Evolutionary conservation across 192 early-diverging fungal genomes (phyloP).

Genomic region (Backusella parvicylindrica): DNA sequence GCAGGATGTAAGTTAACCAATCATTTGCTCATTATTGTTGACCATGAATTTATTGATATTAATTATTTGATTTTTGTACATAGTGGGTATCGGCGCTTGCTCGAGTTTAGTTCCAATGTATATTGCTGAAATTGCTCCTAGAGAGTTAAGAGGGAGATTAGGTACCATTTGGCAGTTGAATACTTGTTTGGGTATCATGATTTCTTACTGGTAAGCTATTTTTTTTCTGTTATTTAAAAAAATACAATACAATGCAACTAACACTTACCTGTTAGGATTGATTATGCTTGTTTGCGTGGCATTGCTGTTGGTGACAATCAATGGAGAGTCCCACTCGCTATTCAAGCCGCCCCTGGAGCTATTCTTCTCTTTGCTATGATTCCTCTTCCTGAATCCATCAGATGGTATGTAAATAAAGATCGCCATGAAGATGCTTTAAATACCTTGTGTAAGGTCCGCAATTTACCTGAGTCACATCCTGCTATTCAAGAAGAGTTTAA

Average conservation of each 20-base stretch:
- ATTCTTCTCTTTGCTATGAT: neutral
- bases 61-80: neutral
- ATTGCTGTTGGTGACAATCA: neutral
- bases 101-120: constrained; percentile 23
- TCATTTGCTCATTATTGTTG: neutral
- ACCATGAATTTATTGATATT: neutral
- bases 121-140: constrained; percentile 29
- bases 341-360: constrained; percentile 66
- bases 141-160: constrained; percentile 12
- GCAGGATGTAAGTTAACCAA: constrained; percentile 43
- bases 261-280: neutral
- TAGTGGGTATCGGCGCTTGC: constrained; percentile 7
- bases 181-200: constrained; percentile 30
- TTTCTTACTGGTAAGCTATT: constrained; percentile 49
- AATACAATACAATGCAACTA: neutral
- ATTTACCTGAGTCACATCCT: constrained; percentile 27
- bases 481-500: constrained; percentile 44
- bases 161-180: constrained; percentile 36
- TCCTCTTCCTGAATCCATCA: constrained; percentile 40
- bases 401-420: constrained; percentile 47
- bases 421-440: constrained; percentile 44
- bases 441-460: constrained; percentile 44
- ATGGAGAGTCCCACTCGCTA: constrained; percentile 33
- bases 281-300: constrained; percentile 14
- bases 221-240: neutral